These are phyloP conservation scores for Rhodotorula sp. DNA, from an alignment of 1,284 basidiomycete genomes.

Conservation along the genomic window DNA sequence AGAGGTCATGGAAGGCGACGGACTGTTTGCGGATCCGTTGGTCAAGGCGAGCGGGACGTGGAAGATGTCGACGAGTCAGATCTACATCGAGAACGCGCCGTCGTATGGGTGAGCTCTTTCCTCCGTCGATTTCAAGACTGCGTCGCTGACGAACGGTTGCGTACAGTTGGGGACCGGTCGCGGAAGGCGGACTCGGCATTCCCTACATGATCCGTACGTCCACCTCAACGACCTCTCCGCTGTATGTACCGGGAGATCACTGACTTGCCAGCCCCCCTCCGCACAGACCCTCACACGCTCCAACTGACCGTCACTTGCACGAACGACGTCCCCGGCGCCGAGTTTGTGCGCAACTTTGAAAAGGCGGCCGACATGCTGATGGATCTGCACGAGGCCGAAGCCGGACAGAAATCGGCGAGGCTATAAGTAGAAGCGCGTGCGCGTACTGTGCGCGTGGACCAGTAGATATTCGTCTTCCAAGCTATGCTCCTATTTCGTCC, in stretches of 20 bases:
- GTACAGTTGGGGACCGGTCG: constrained; percentile 54
- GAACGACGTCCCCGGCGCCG: constrained; percentile 64
- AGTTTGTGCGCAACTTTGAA: constrained; percentile 36
- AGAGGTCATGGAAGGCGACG: constrained; percentile 65
- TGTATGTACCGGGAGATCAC: background rate
- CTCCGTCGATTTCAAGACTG: too few species aligned
- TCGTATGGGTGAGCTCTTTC: constrained; percentile 69
- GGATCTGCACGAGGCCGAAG: constrained; percentile 35
- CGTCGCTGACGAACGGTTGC: constrained; percentile 2
- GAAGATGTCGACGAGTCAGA: constrained; percentile 66
- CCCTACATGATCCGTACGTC: constrained; percentile 36
- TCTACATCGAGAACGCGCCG: constrained; percentile 74
- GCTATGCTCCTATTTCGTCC: too few species aligned
- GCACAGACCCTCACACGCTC: constrained; percentile 59
- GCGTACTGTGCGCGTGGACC: too few species aligned
- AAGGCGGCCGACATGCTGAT: constrained; percentile 43
- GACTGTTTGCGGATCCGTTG: constrained; percentile 49
- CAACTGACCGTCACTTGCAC: constrained; percentile 78
- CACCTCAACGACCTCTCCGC: background rate
- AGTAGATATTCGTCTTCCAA: too few species aligned
- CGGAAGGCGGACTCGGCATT: constrained; percentile 73
- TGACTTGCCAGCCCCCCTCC: background rate
- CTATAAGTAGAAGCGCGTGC: background rate
- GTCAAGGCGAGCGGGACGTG: constrained; percentile 60
- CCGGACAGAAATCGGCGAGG: background rate